These are phyloP conservation scores for Tetraselmis striata DNA, from an alignment of 139 green algal species.

Conservation along the genomic window DNA sequence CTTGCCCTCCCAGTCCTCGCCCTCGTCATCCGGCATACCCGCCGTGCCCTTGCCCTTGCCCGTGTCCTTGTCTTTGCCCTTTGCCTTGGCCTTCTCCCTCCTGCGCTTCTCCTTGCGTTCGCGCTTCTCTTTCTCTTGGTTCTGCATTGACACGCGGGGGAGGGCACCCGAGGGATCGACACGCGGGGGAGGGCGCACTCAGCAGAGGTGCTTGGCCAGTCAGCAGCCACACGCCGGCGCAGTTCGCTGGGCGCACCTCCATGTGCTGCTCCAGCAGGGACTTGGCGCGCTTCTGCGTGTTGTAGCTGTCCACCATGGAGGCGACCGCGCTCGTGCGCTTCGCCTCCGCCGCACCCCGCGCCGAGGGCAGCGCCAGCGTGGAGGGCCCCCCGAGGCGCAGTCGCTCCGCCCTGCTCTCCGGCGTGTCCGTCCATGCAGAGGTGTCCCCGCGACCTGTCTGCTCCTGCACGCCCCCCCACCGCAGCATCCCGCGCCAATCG, in stretches of 20 bases:
- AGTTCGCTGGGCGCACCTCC: constrained; percentile 26
- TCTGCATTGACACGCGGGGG: too few relatives aligned
- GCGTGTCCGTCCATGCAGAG: constrained; percentile 63
- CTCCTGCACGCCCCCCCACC: constrained; percentile 7
- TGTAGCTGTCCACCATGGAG: constrained; percentile 32
- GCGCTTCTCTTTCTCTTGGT: constrained; percentile 7
- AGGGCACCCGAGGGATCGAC: too few relatives aligned
- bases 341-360: not conserved
- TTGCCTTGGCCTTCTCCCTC: constrained; percentile 22
- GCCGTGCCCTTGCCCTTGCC: constrained; percentile 2
- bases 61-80: constrained; percentile 19
- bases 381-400: constrained; percentile 9
- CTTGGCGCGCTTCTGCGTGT: constrained; percentile 40
- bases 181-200: too few relatives aligned
- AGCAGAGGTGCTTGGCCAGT: too few relatives aligned
- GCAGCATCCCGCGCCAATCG: too few relatives aligned
- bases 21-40: not conserved
- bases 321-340: constrained; percentile 6
- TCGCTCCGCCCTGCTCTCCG: constrained; percentile 32
- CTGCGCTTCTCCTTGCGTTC: constrained; percentile 34
- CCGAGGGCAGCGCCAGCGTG: constrained; percentile 1
- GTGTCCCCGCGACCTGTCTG: constrained; percentile 42
- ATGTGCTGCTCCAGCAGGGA: constrained; percentile 64
- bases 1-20: constrained; percentile 14
- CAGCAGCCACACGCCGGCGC: too few relatives aligned